Percentiles rank a stretch among this genome's conserved stretches.
Evolutionary conservation across 1,284 basidiomycete genomes (phyloP).

Genomic region (Neolentinus lepideus): DNA sequence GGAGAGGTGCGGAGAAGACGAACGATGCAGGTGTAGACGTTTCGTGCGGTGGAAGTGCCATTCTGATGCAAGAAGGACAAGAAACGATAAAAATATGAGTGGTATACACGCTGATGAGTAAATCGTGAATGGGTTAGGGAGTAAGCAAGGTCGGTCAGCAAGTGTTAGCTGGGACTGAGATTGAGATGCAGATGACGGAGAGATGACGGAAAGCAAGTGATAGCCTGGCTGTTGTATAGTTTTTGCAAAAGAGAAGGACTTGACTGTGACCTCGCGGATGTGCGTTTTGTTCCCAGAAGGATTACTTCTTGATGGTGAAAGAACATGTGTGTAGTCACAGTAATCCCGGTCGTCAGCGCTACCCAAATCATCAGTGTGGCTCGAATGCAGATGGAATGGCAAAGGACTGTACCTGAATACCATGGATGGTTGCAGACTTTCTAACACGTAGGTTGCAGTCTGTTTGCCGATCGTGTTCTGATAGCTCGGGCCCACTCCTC

Average conservation of each 20-base stretch:
- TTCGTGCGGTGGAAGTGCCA: not conserved
- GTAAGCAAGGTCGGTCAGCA: conserved; percentile 43
- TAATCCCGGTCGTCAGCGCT: conserved; percentile 67
- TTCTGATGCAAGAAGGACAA: conserved; percentile 13
- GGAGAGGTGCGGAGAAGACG: not conserved
- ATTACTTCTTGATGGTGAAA: conserved; percentile 6
- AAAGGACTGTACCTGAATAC: conserved; percentile 38
- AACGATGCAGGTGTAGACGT: not conserved
- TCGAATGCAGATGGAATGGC: not conserved
- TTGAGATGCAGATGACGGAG: conserved; percentile 22
- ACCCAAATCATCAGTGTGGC: not conserved
- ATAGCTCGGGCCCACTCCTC: conserved; percentile 54
- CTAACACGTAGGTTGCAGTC: conserved; percentile 42
- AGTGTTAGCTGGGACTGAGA: conserved; percentile 18
- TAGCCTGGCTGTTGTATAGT: conserved; percentile 52
- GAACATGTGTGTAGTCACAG: conserved; percentile 45
- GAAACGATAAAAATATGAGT: conserved; percentile 28
- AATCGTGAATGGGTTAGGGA: conserved; percentile 51
- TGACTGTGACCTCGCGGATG: conserved; percentile 49
- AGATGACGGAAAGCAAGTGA: conserved; percentile 51
- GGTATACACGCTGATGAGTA: conserved; percentile 50
- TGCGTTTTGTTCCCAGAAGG: conserved; percentile 4
- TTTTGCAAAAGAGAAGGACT: conserved; percentile 54
- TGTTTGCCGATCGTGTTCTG: conserved; percentile 48
- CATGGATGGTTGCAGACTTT: conserved; percentile 37